Evolutionary conservation across 1,139 yeast species (phyloP), one percentile per base, ranked within the genome.

Genomic region (Taphrina pruni): DNA sequence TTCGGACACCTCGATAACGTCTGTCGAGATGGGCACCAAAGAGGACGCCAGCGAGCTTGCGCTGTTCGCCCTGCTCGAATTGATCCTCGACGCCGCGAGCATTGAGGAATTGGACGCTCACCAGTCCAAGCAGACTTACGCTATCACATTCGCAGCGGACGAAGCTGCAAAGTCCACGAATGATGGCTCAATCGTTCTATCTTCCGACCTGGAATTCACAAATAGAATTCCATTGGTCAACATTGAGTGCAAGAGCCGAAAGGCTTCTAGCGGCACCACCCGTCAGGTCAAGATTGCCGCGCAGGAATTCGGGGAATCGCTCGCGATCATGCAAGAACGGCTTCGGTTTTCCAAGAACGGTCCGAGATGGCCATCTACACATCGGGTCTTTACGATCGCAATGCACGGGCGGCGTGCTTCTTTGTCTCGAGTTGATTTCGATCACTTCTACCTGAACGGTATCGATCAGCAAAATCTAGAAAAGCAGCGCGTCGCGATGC

Each of bases 21-120:
- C 54, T 20, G 54, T 20, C n/a, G 54, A 50, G 36, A 50, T 50
- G 54, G 54, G 54, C n/a, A 50, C 54, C 4, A 50, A 32, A n/a
- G 54, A 50, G 36, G 54, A 8, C 11, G 36, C 20, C 9, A 50
- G 36, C 12, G 54, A 50, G 21, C 20, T 32, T n/a, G 54, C 54
- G 21, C 12, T 50, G 21, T 26, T 3, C 4, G 32, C 32, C 8
- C 54, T 50, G 12, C 54, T 50, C 14, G 6, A n/a, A 17, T 32
- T 9, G 14, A 21, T 50, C 54, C 12, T 21, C n/a, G n/a, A 11
- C 5, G 9, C 8, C n/a, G 20, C 11, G n/a, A 8, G 8, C 20
- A 11, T 8, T 35, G 20, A 14, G 36, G n/a, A 9, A 50, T 6
- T 21, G 11, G 36, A 50, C 1, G n/a, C 4, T 26, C 54, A 50